phyloP scores from a whole-genome alignment of 148 eudicot genomes.

The Cornus suecica region DNA sequence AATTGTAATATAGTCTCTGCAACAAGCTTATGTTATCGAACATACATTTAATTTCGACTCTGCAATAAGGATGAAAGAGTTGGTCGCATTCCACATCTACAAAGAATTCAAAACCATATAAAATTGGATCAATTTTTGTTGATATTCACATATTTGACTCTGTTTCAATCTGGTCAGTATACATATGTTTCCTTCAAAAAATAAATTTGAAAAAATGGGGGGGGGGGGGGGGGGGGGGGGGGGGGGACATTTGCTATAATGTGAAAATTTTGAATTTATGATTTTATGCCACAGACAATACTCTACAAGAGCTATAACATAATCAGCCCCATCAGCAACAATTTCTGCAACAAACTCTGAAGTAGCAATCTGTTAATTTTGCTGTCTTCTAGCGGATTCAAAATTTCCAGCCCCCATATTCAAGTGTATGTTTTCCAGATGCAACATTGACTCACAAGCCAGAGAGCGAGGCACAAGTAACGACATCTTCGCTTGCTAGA shows the following conservation, averaged over 20 bases:
- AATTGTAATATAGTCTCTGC: too few relatives aligned
- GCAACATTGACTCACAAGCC: neutral
- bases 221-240: too few relatives aligned
- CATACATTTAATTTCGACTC: too few relatives aligned
- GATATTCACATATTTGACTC: too few relatives aligned
- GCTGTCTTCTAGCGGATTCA: neutral
- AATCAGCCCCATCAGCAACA: neutral
- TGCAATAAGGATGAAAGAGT: too few relatives aligned
- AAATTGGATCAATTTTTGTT: too few relatives aligned
- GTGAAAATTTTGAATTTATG: neutral
- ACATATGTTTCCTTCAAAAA: neutral
- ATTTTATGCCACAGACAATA: neutral
- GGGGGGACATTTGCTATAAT: neutral
- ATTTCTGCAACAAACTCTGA: slow-evolving; percentile 6
- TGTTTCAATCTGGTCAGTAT: slow-evolving; percentile 7
- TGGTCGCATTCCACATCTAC: too few relatives aligned
- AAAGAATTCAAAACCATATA: too few relatives aligned
- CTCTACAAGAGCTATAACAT: neutral
- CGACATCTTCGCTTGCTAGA: neutral
- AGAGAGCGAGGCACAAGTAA: neutral
- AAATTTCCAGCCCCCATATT: neutral
- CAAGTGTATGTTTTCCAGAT: neutral
- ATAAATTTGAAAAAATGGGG: neutral
- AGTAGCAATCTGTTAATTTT: neutral
- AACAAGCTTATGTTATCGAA: too few relatives aligned